Evolutionary conservation across 2,329 filamentous ascomycete genomes (phyloP).

Genomic region (Echinosphaeria canescens): DNA sequence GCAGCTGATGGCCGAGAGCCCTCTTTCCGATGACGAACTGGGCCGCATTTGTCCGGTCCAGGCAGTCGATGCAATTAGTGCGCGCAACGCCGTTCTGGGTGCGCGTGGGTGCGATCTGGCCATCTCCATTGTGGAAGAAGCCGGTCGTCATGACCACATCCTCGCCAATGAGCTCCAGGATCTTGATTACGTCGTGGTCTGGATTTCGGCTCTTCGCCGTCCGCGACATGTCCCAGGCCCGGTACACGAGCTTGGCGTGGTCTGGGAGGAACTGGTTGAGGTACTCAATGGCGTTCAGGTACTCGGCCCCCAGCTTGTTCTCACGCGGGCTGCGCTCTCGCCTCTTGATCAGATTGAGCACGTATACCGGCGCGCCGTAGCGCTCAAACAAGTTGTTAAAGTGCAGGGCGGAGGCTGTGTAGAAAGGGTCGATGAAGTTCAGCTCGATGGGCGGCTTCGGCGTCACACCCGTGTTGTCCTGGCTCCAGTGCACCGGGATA

Average conservation of each 20-base stretch:
- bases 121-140: slow-evolving; percentile 86
- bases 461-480: slow-evolving; percentile 84
- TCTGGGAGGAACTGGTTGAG: slow-evolving; percentile 82
- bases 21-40: slow-evolving; percentile 96
- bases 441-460: slow-evolving; percentile 94
- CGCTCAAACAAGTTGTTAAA: slow-evolving; percentile 89
- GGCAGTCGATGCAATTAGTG: slow-evolving; percentile 95
- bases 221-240: slow-evolving; percentile 95
- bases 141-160: slow-evolving; percentile 70
- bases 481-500: slow-evolving; percentile 93
- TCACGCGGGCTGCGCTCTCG: slow-evolving; percentile 78
- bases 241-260: slow-evolving; percentile 74
- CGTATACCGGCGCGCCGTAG: slow-evolving; percentile 83
- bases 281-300: slow-evolving; percentile 70
- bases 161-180: slow-evolving; percentile 73
- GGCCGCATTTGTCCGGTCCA: slow-evolving; percentile 91
- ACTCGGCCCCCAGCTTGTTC: slow-evolving; percentile 75
- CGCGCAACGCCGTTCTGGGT: slow-evolving; percentile 84
- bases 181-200: slow-evolving; percentile 90
- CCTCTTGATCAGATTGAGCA: slow-evolving; percentile 77
- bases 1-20: slow-evolving; percentile 77
- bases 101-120: slow-evolving; percentile 36
- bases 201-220: slow-evolving; percentile 77
- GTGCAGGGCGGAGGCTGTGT: slow-evolving; percentile 76
- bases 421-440: slow-evolving; percentile 92